Percentiles rank a stretch among this genome's conserved stretches.
Conservation (phyloP, 78 protist species). For the Dictyostelium purpureum region DNA sequence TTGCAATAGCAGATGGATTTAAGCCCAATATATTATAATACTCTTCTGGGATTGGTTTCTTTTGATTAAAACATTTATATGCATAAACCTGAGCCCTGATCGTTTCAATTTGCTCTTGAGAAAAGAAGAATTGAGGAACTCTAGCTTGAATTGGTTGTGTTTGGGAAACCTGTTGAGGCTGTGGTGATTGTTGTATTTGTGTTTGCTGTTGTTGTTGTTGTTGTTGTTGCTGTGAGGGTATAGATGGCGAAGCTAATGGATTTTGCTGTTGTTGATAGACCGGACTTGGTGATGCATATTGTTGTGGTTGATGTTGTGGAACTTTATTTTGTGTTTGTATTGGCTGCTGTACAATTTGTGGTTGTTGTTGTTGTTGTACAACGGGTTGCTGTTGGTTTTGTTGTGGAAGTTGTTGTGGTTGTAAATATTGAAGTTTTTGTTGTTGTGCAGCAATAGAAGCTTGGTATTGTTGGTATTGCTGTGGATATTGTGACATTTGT, state of each 20-base stretch:
- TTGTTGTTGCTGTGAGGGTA: neutral
- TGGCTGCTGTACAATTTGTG: neutral
- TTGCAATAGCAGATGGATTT: neutral
- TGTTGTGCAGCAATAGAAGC: too few relatives aligned
- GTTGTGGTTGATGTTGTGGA: neutral
- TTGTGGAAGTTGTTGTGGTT: slow-evolving; percentile 9
- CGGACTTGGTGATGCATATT: too few relatives aligned
- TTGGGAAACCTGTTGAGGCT: neutral
- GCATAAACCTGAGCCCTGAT: slow-evolving; percentile 35
- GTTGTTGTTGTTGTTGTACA: neutral
- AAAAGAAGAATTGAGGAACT: neutral
- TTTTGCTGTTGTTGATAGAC: neutral
- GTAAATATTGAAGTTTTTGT: neutral
- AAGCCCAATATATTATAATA: neutral
- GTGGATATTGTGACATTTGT: neutral
- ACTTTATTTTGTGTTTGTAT: neutral
- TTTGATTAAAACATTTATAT: neutral
- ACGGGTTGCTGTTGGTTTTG: neutral
- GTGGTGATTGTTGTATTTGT: neutral
- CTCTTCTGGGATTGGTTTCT: neutral
- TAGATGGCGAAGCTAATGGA: neutral
- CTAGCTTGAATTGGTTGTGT: neutral
- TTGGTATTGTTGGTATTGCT: neutral
- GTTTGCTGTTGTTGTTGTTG: neutral
- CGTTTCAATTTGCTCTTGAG: slow-evolving; percentile 31